Percentiles rank a stretch among this genome's conserved stretches.
phyloP scores from a whole-genome alignment of 2,329 filamentous ascomycete species.

The Exophiala alcalophila region DNA sequence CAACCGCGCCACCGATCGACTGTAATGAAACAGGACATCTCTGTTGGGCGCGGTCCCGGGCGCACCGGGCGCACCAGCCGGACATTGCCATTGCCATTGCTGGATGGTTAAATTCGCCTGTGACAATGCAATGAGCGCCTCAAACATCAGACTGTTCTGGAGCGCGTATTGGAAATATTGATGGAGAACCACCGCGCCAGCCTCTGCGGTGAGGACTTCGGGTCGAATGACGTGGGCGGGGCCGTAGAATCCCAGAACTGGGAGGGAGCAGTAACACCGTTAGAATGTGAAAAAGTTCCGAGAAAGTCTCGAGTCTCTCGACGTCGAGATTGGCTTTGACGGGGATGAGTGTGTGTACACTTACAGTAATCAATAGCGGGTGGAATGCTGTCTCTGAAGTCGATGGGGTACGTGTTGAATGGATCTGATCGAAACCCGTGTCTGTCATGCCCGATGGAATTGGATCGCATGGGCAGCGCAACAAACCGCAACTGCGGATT shows the following conservation, averaged over 20 bases:
- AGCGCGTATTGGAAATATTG: constrained; percentile 16
- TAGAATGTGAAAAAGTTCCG: not conserved
- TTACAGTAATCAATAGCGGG: constrained; percentile 14
- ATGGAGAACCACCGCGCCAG: constrained; percentile 2
- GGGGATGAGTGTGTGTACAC: too few relatives aligned
- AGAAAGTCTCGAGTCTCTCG: too few relatives aligned
- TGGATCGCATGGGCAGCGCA: too few relatives aligned
- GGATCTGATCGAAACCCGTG: constrained; percentile 14
- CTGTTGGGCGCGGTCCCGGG: constrained; percentile 3
- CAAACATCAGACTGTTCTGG: constrained; percentile 12
- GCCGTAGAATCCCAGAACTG: constrained; percentile 12
- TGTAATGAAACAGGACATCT: constrained; percentile 13
- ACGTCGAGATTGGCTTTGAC: too few relatives aligned
- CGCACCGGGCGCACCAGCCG: too few relatives aligned
- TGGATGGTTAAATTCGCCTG: constrained; percentile 5
- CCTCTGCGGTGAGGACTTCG: constrained; percentile 6
- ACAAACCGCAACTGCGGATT: too few relatives aligned
- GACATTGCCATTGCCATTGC: constrained; percentile 2
- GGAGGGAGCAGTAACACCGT: not conserved
- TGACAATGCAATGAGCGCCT: constrained; percentile 13
- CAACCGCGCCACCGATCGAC: not conserved
- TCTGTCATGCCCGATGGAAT: constrained; percentile 8
- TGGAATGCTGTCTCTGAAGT: constrained; percentile 5
- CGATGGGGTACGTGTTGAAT: constrained; percentile 11
- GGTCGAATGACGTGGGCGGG: constrained; percentile 14